phyloP scores from a whole-genome alignment of 2,329 filamentous ascomycete genomes.

The Plectosphaerella sp. region DNA sequence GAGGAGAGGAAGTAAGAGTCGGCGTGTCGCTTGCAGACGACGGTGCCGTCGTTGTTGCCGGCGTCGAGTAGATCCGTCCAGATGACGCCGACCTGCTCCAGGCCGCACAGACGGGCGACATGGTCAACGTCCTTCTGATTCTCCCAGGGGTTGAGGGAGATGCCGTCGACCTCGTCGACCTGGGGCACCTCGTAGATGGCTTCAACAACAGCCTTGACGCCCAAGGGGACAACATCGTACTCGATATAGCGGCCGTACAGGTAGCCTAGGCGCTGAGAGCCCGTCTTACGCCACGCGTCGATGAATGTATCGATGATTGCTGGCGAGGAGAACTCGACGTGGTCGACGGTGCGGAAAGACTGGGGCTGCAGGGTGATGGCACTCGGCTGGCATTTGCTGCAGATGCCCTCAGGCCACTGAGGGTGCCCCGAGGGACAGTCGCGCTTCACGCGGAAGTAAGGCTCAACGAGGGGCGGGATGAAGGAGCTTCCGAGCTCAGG shows the following conservation, averaged over 20 bases:
- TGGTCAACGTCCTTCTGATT: conserved; percentile 79
- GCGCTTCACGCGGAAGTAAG: conserved; percentile 82
- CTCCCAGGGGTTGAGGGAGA: conserved; percentile 80
- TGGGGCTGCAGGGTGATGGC: conserved; percentile 95
- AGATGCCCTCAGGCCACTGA: conserved; percentile 93
- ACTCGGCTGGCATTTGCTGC: conserved; percentile 95
- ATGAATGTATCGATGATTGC: conserved; percentile 84
- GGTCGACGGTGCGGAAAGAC: conserved; percentile 93
- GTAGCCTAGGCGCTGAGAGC: conserved; percentile 79
- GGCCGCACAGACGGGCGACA: conserved; percentile 74
- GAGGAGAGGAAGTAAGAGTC: conserved; percentile 95
- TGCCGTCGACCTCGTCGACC: conserved; percentile 79
- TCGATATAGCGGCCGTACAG: conserved; percentile 88
- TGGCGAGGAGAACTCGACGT: conserved; percentile 90
- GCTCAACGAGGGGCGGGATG: conserved; percentile 90
- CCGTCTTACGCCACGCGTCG: conserved; percentile 85
- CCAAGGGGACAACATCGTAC: conserved; percentile 88
- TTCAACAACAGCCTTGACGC: conserved; percentile 92
- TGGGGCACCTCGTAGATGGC: conserved; percentile 97
- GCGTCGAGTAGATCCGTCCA: conserved; percentile 89
- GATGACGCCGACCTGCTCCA: conserved; percentile 87
- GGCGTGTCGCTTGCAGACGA: conserved; percentile 91
- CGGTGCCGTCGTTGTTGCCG: conserved; percentile 75
- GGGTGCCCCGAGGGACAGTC: conserved; percentile 93
- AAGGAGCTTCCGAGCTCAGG: conserved; percentile 90